Conservation (phyloP, 345 rosid genomes). For the Lenwebbia sp. region DNA sequence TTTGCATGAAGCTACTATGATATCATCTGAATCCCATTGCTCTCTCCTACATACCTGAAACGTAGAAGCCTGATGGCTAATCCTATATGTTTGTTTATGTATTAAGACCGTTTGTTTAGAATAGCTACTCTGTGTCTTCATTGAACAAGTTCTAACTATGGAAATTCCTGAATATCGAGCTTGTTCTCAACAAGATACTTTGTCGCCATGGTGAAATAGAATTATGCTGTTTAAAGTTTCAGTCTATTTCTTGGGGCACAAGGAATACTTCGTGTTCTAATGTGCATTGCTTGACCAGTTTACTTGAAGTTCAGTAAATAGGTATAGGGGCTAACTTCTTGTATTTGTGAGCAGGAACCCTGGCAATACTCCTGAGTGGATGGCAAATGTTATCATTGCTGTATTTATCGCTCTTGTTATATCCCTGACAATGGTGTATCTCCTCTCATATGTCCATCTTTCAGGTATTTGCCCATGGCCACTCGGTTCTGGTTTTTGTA, state of each 20-base stretch:
- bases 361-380: slow-evolving; percentile 83
- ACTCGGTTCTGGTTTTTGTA: slow-evolving; percentile 2
- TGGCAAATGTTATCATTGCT: slow-evolving; percentile 47
- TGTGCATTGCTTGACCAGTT: neutral
- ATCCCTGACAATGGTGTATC: slow-evolving; percentile 68
- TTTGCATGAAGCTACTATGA: neutral
- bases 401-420: slow-evolving; percentile 45
- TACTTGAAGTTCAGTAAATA: neutral
- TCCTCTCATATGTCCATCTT: slow-evolving; percentile 82
- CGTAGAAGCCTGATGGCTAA: neutral
- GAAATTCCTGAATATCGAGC: neutral
- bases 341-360: slow-evolving; percentile 52
- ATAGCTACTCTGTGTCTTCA: neutral
- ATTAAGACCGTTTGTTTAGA: neutral
- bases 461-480: slow-evolving; percentile 38
- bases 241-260: neutral
- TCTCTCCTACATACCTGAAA: neutral
- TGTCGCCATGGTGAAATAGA: neutral
- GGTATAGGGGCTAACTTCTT: neutral
- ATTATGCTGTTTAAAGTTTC: neutral
- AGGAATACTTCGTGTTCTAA: neutral
- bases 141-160: neutral
- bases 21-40: neutral
- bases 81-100: neutral
- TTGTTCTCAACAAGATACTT: neutral